phyloP scores from a whole-genome alignment of 2,329 filamentous ascomycete genomes.

The Orbilia brochopaga region DNA sequence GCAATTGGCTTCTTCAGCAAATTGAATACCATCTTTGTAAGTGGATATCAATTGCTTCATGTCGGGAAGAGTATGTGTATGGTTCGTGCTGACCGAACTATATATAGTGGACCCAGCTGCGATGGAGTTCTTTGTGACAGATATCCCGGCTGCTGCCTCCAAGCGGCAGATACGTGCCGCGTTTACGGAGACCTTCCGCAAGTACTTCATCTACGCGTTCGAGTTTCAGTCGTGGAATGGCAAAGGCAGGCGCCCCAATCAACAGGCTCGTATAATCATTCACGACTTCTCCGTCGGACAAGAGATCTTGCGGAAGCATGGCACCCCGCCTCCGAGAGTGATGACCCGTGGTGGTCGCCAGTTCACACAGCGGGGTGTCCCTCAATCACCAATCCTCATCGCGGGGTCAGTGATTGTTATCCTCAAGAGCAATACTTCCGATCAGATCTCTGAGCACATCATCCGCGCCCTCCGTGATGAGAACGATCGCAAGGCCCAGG shows the following conservation, averaged over 20 bases:
- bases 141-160: conserved; percentile 16
- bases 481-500: conserved; percentile 17
- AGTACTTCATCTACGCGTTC: conserved; percentile 36
- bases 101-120: background rate
- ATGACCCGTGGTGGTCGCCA: background rate
- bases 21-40: no score
- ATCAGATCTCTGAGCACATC: conserved; percentile 5
- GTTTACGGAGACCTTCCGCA: conserved; percentile 17
- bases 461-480: conserved; percentile 17
- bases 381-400: conserved; percentile 18
- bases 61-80: no score
- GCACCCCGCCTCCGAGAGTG: background rate
- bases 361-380: background rate
- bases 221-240: conserved; percentile 16
- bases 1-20: no score
- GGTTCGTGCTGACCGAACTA: no score
- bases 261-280: conserved; percentile 21
- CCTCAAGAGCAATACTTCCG: conserved; percentile 9
- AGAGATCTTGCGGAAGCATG: conserved; percentile 26
- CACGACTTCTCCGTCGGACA: conserved; percentile 18
- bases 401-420: conserved; percentile 14
- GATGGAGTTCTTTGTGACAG: conserved; percentile 40
- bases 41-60: no score
- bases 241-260: background rate
- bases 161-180: conserved; percentile 12